Percentiles rank a stretch among this genome's conserved stretches.
Conservation (phyloP, 2,329 filamentous ascomycete species). For the Eutypella sp. region DNA sequence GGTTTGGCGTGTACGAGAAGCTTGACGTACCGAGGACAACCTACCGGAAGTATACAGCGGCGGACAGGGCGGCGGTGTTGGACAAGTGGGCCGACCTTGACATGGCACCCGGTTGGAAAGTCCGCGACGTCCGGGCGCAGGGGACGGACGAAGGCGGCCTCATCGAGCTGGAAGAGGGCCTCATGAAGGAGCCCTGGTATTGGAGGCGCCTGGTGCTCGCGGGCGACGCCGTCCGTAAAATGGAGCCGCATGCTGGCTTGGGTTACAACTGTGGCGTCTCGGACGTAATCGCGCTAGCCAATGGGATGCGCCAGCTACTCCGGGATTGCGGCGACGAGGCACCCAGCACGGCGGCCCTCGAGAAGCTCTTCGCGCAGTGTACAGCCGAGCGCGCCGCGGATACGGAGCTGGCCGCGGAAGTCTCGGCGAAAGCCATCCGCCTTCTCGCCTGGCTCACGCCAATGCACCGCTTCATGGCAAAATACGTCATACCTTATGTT, state of each 20-base stretch:
- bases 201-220: conserved; percentile 27
- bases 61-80: conserved; percentile 23
- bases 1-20: conserved; percentile 23
- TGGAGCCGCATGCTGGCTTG: conserved; percentile 28
- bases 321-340: conserved; percentile 1
- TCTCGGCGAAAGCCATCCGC: conserved; percentile 14
- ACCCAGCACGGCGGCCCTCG: conserved; percentile 14
- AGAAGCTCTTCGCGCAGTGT: conserved; percentile 17
- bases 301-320: conserved; percentile 18
- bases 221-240: conserved; percentile 31
- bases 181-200: conserved; percentile 26
- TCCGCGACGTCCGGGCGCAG: conserved; percentile 22
- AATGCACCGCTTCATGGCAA: conserved; percentile 14
- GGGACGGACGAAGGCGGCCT: conserved; percentile 13
- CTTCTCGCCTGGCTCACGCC: conserved; percentile 12
- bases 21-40: conserved; percentile 20
- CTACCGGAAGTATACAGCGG: conserved; percentile 21
- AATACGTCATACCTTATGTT: conserved; percentile 8
- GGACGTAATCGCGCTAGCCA: conserved; percentile 22
- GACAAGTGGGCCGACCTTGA: conserved; percentile 21
- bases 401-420: conserved; percentile 11
- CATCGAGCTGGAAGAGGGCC: conserved; percentile 29
- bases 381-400: conserved; percentile 16
- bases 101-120: conserved; percentile 13
- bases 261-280: conserved; percentile 28